These are phyloP conservation scores for Cercospora beticola DNA, from an alignment of 2,329 filamentous ascomycete genomes.

Conservation along the genomic window DNA sequence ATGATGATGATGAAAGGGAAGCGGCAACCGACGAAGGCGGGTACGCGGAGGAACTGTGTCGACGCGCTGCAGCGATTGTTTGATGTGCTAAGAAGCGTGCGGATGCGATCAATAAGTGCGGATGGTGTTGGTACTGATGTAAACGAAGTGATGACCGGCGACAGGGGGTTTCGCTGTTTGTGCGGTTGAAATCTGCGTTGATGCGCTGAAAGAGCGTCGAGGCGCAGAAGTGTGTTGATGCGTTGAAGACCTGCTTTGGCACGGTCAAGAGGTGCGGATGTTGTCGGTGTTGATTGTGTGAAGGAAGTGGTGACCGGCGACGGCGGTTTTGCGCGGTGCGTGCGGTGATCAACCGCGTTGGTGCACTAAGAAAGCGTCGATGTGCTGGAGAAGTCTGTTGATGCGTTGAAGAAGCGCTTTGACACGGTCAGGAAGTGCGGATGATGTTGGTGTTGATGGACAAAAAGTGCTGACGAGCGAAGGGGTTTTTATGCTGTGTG, in stretches of 20 bases:
- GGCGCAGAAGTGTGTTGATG: background rate
- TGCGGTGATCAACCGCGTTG: background rate
- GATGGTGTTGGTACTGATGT: background rate
- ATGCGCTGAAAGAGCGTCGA: background rate
- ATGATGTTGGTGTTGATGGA: background rate
- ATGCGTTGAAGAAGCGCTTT: background rate
- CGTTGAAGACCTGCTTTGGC: background rate
- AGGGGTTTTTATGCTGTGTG: background rate
- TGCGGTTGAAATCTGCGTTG: background rate
- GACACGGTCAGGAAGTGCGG: background rate
- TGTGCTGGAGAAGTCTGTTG: background rate
- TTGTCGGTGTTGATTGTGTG: background rate
- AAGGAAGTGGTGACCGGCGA: background rate
- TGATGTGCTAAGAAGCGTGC: background rate
- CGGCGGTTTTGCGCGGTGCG: background rate
- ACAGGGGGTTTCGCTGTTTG: background rate
- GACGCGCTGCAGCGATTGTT: background rate
- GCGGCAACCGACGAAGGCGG: background rate
- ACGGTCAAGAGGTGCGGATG: background rate
- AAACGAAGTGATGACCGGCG: background rate
- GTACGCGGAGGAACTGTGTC: background rate
- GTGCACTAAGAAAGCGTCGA: background rate
- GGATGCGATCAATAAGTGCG: background rate
- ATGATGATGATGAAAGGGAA: background rate
- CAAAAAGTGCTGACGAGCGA: background rate